A percentile compares a stretch with the other conserved stretches of the same genome.
Conservation (phyloP, 2,329 filamentous ascomycete species). For the Cordyceps cicadae region DNA sequence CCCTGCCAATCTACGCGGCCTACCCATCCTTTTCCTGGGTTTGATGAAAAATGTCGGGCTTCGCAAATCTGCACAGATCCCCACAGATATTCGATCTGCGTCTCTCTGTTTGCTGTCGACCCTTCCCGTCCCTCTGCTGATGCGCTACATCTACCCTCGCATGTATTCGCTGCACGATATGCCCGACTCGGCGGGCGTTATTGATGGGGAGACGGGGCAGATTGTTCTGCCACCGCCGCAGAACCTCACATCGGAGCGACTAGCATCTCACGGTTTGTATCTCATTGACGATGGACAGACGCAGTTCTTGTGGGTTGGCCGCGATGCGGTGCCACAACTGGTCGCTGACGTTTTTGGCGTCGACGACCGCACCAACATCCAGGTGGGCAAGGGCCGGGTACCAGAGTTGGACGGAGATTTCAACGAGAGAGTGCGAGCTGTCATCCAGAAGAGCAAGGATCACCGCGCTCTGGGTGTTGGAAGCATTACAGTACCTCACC, state of each 20-base stretch:
- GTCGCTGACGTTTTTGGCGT: constrained; percentile 85
- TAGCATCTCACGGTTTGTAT: constrained; percentile 87
- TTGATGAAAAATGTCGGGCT: constrained; percentile 94
- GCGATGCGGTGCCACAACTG: constrained; percentile 84
- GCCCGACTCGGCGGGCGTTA: constrained; percentile 84
- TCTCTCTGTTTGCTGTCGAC: constrained; percentile 92
- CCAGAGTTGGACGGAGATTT: constrained; percentile 92
- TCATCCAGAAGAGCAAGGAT: constrained; percentile 87
- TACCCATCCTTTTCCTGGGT: constrained; percentile 86
- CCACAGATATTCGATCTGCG: constrained; percentile 85
- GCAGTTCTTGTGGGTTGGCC: constrained; percentile 94
- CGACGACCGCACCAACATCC: constrained; percentile 71
- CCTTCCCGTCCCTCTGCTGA: constrained; percentile 76
- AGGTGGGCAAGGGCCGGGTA: constrained; percentile 81
- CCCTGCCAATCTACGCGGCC: constrained; percentile 79
- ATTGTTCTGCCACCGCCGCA: constrained; percentile 77
- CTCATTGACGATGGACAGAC: constrained; percentile 96
- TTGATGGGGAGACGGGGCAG: constrained; percentile 77
- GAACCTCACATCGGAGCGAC: constrained; percentile 80
- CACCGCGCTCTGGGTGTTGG: constrained; percentile 80
- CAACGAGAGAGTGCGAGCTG: constrained; percentile 84
- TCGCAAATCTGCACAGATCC: constrained; percentile 86
- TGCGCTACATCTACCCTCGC: constrained; percentile 85
- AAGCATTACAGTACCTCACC: constrained; percentile 82
- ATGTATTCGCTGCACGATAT: constrained; percentile 90